Evolutionary conservation across 2,329 filamentous ascomycete genomes (phyloP).

Genomic region (Cercospora nicotianae): DNA sequence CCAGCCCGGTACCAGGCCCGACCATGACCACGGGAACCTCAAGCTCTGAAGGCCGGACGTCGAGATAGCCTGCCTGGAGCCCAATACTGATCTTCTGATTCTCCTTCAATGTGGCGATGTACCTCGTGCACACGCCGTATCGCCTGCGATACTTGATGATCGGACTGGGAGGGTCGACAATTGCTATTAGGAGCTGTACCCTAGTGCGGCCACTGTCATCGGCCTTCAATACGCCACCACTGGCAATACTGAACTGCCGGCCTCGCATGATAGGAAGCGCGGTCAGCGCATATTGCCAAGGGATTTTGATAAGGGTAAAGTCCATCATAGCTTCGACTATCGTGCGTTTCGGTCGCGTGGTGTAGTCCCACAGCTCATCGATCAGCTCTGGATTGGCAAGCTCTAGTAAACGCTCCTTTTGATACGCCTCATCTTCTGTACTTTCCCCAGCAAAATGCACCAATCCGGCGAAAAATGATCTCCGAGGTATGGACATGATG

Average conservation of each 20-base stretch:
- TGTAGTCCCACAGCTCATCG: conserved; percentile 95
- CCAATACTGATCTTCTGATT: conserved; percentile 62
- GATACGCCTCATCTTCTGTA: conserved; percentile 51
- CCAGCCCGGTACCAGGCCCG: conserved; percentile 82
- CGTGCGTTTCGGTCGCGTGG: conserved; percentile 81
- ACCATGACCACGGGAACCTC: conserved; percentile 69
- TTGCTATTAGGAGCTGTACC: conserved; percentile 40
- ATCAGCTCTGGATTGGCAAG: conserved; percentile 77
- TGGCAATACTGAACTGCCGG: conserved; percentile 92
- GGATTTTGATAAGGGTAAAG: conserved; percentile 80
- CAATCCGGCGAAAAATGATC: conserved; percentile 79
- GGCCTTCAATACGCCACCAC: conserved; percentile 55
- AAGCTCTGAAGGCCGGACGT: conserved; percentile 49
- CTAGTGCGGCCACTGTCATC: conserved; percentile 29
- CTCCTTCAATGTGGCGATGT: conserved; percentile 65
- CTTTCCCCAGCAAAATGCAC: conserved; percentile 70
- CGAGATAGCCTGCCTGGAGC: conserved; percentile 55
- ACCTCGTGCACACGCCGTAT: conserved; percentile 86
- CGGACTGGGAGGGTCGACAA: conserved; percentile 47
- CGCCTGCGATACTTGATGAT: conserved; percentile 90
- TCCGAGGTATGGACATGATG: conserved; percentile 82
- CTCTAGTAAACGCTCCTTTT: conserved; percentile 79
- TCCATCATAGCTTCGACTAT: conserved; percentile 92
- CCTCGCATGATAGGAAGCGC: conserved; percentile 80
- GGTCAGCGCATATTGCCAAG: conserved; percentile 68